Evolutionary conservation across 2,329 filamentous ascomycete species (phyloP).

Genomic region (Clarireedia sp.): DNA sequence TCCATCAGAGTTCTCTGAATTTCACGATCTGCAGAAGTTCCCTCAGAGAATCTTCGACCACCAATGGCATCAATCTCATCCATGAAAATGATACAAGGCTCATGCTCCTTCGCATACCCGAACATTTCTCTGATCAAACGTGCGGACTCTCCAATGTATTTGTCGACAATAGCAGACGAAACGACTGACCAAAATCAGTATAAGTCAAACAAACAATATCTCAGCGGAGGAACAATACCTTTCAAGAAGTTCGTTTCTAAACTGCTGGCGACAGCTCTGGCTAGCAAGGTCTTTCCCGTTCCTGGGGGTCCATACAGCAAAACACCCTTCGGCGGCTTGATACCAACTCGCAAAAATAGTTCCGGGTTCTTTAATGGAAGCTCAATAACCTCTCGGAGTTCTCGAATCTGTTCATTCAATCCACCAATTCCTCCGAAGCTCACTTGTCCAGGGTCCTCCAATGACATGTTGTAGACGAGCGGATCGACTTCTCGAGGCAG

Average conservation of each 20-base stretch:
- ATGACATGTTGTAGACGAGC: conserved; percentile 98
- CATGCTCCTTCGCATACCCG: conserved; percentile 97
- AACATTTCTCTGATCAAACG: conserved; percentile 99
- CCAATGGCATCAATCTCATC: conserved; percentile 99
- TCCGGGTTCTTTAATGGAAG: conserved; percentile 97
- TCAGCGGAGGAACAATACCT: conserved; percentile 44
- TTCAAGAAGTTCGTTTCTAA: conserved; percentile 98
- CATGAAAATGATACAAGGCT: conserved; percentile 99
- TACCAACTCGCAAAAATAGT: conserved; percentile 90
- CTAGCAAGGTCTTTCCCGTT: conserved; percentile 92
- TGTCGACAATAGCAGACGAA: conserved; percentile 97
- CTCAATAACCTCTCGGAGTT: conserved; percentile 95
- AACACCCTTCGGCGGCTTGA: conserved; percentile 98
- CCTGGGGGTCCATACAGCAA: conserved; percentile 92
- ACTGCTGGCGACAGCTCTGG: conserved; percentile 89
- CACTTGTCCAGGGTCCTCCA: conserved; percentile 95
- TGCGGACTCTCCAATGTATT: conserved; percentile 98
- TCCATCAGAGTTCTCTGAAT: conserved; percentile 99
- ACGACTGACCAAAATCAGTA: conserved; percentile 56
- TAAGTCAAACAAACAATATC: not conserved
- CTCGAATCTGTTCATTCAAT: conserved; percentile 95
- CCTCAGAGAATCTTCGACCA: conserved; percentile 91
- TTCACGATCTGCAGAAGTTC: conserved; percentile 93
- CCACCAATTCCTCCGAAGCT: conserved; percentile 97
- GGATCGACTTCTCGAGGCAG: conserved; percentile 96